Conservation (phyloP, 1,139 yeast genomes). For the Saccharomycopsis phalli region DNA sequence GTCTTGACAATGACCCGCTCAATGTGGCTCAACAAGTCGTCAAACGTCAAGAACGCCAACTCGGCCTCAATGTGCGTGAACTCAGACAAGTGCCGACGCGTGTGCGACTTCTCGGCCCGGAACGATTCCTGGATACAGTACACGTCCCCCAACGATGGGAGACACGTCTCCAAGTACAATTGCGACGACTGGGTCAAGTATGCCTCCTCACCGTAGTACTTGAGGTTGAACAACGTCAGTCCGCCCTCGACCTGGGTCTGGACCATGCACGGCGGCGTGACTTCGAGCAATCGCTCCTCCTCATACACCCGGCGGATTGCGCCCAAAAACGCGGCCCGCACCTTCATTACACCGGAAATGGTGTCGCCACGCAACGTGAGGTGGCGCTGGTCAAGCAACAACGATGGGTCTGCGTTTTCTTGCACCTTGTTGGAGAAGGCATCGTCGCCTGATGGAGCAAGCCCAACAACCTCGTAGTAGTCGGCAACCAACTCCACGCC, state of each 20-base stretch:
- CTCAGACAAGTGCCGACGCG: conserved; percentile 96
- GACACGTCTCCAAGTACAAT: conserved; percentile 90
- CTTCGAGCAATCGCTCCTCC: conserved; percentile 77
- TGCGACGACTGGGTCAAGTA: conserved; percentile 95
- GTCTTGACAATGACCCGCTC: conserved; percentile 68
- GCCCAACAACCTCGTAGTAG: conserved; percentile 77
- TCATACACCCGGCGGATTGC: conserved; percentile 69
- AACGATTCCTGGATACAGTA: conserved; percentile 97
- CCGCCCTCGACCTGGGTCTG: conserved; percentile 99
- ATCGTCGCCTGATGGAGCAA: conserved; percentile 95
- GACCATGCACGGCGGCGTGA: conserved; percentile 99
- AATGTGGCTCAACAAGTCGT: conserved; percentile 76
- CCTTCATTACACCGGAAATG: conserved; percentile 89
- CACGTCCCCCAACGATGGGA: conserved; percentile 94
- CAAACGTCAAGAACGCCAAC: conserved; percentile 77
- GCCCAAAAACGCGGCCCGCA: conserved; percentile 70
- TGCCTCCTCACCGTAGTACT: conserved; percentile 96
- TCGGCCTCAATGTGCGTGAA: conserved; percentile 97
- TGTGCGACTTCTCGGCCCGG: conserved; percentile 98
- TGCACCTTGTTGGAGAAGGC: conserved; percentile 90
- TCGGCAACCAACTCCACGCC: conserved; percentile 92
- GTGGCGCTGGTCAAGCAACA: conserved; percentile 91
- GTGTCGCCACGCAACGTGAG: conserved; percentile 93
- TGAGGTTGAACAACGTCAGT: conserved; percentile 84
- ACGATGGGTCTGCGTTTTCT: conserved; percentile 89